These are phyloP conservation scores for Ceriops zippeliana DNA, from an alignment of 345 rosid species.

Conservation along the genomic window DNA sequence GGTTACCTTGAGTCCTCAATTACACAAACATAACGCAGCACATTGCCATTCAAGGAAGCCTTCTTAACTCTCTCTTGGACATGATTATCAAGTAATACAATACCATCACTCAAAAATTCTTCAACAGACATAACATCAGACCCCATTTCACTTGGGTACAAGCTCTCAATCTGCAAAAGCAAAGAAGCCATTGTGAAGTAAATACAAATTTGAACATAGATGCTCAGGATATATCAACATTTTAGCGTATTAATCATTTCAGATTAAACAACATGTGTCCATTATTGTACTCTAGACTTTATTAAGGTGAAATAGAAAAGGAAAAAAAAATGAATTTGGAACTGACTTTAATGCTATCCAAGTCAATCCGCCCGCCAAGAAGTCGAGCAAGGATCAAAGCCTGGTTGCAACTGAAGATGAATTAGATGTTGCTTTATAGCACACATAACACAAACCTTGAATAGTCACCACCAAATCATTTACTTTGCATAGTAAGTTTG, in stretches of 20 bases:
- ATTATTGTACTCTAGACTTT: background rate
- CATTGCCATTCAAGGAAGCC: conserved; percentile 70
- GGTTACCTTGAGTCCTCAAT: conserved; percentile 74
- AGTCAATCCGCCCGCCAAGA: conserved; percentile 60
- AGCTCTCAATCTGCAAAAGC: conserved; percentile 68
- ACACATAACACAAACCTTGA: background rate
- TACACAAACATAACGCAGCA: conserved; percentile 85
- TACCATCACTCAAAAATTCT: conserved; percentile 56
- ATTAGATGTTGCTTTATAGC: background rate
- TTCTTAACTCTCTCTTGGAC: conserved; percentile 60
- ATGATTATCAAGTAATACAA: conserved; percentile 57
- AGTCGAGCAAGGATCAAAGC: conserved; percentile 90
- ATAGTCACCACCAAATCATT: background rate
- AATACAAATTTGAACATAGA: conserved; percentile 3
- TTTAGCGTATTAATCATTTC: background rate
- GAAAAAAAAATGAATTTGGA: background rate
- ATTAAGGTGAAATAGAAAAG: background rate
- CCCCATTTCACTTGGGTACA: conserved; percentile 79
- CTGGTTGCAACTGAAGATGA: conserved; percentile 41
- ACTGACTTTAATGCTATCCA: conserved; percentile 69
- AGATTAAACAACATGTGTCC: background rate
- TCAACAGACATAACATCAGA: conserved; percentile 64
- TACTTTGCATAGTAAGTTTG: background rate
- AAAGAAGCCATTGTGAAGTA: conserved; percentile 5
- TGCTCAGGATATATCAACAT: background rate